A percentile compares a stretch with the other conserved stretches of the same genome.
Conservation (phyloP, 2,329 filamentous ascomycete genomes). For the Anthostomella pinea region DNA sequence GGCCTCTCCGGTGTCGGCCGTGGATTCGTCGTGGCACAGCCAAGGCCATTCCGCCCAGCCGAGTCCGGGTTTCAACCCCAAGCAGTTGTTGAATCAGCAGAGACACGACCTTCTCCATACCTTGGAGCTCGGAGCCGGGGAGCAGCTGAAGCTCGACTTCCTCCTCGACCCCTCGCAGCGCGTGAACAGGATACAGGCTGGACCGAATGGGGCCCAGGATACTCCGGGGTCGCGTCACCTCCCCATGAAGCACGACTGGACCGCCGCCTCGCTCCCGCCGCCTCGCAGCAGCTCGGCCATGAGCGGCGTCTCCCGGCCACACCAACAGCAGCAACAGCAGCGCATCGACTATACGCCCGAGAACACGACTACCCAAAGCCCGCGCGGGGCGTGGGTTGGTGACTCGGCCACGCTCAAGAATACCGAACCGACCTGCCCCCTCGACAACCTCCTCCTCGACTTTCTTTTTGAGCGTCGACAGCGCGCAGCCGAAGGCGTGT, state of each 20-base stretch:
- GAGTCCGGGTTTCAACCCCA: slow-evolving; percentile 28
- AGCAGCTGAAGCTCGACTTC: slow-evolving; percentile 71
- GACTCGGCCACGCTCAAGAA: slow-evolving; percentile 52
- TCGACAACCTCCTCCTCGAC: slow-evolving; percentile 77
- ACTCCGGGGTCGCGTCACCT: slow-evolving; percentile 42
- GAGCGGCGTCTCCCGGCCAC: slow-evolving; percentile 7
- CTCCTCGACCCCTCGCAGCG: slow-evolving; percentile 62
- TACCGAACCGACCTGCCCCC: slow-evolving; percentile 66
- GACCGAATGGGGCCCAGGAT: slow-evolving; percentile 47
- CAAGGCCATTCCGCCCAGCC: slow-evolving; percentile 22
- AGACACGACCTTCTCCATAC: slow-evolving; percentile 50
- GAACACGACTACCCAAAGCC: slow-evolving; percentile 2
- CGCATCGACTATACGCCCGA: slow-evolving; percentile 14
- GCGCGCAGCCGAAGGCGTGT: slow-evolving; percentile 62
- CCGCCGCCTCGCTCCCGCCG: slow-evolving; percentile 21
- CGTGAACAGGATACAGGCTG: slow-evolving; percentile 50
- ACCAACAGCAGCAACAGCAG: slow-evolving; percentile 13
- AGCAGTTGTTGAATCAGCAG: slow-evolving; percentile 43
- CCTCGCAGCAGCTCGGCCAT: slow-evolving; percentile 3
- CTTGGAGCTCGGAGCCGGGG: slow-evolving; percentile 56
- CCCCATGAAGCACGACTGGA: slow-evolving; percentile 52
- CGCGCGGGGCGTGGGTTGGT: slow-evolving; percentile 6
- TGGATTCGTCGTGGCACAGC: slow-evolving; percentile 29
- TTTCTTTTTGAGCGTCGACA: slow-evolving; percentile 70
- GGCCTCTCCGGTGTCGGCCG: slow-evolving; percentile 34